Evolutionary conservation across 2,329 filamentous ascomycete genomes (phyloP).

Genomic region (Aspergillus versicolor): DNA sequence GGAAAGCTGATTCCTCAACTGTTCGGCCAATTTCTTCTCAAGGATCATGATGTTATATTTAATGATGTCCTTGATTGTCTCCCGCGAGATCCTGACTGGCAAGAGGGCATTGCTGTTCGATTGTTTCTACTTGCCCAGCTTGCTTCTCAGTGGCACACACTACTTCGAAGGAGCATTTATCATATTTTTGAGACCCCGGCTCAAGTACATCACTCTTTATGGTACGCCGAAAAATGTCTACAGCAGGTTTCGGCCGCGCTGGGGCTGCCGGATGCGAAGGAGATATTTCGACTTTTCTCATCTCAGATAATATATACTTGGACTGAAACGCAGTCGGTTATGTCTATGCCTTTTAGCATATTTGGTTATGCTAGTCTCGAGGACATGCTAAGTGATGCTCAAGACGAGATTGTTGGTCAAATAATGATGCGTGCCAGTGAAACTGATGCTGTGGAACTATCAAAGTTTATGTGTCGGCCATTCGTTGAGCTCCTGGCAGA

Average conservation of each 20-base stretch:
- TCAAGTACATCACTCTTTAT: slow-evolving; percentile 62
- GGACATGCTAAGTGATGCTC: slow-evolving; percentile 68
- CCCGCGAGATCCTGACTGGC: slow-evolving; percentile 68
- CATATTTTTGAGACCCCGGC: slow-evolving; percentile 91
- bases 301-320: slow-evolving; percentile 90
- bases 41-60: slow-evolving; percentile 79
- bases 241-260: slow-evolving; percentile 64
- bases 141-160: slow-evolving; percentile 79
- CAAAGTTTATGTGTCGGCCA: slow-evolving; percentile 55
- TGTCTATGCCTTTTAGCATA: slow-evolving; percentile 77
- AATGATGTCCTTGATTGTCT: slow-evolving; percentile 77
- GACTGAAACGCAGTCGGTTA: slow-evolving; percentile 67
- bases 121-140: slow-evolving; percentile 73
- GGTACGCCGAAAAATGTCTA: slow-evolving; percentile 73
- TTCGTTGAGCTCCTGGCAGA: slow-evolving; percentile 60
- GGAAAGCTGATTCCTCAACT: slow-evolving; percentile 68
- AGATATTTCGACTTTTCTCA: slow-evolving; percentile 80
- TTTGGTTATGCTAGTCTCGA: slow-evolving; percentile 73
- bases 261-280: slow-evolving; percentile 62
- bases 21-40: slow-evolving; percentile 79
- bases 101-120: slow-evolving; percentile 82
- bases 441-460: slow-evolving; percentile 60
- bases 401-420: slow-evolving; percentile 76
- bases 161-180: slow-evolving; percentile 84
- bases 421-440: slow-evolving; percentile 78